phyloP scores from a whole-genome alignment of 257 asterid species.

The Thymus mandschuricus region DNA sequence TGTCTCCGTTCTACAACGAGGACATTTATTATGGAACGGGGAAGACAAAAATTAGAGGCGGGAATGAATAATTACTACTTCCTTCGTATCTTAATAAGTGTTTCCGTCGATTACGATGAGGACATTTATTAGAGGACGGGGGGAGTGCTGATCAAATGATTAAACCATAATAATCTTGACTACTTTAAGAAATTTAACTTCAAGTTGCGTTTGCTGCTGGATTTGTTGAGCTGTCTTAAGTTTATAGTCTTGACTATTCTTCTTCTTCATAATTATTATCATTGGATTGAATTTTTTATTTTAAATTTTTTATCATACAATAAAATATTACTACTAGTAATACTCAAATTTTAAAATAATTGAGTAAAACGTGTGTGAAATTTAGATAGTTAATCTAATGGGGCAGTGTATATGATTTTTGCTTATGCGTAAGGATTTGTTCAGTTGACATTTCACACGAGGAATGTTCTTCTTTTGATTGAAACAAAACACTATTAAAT shows the following conservation, averaged over 20 bases:
- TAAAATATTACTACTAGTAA: too few relatives aligned
- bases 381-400: neutral
- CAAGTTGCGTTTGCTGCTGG: constrained; percentile 12
- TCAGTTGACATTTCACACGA: neutral
- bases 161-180: constrained; percentile 5
- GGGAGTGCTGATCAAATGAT: neutral
- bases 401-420: neutral
- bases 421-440: constrained; percentile 25
- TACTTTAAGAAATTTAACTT: neutral
- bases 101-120: neutral
- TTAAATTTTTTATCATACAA: too few relatives aligned
- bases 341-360: neutral
- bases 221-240: constrained; percentile 15
- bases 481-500: too few relatives aligned
- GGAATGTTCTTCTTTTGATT: too few relatives aligned
- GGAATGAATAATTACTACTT: too few relatives aligned
- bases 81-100: too few relatives aligned
- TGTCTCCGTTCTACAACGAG: too few relatives aligned
- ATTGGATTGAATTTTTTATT: neutral
- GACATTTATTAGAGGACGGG: neutral
- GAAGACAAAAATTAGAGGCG: too few relatives aligned
- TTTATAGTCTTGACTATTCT: neutral
- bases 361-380: neutral
- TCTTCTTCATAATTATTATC: constrained; percentile 3
- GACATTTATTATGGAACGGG: too few relatives aligned